A percentile compares a stretch with the other conserved stretches of the same genome.
Evolutionary conservation across 2,329 filamentous ascomycete species (phyloP).

Genomic region (Chaetothyriales sp.): DNA sequence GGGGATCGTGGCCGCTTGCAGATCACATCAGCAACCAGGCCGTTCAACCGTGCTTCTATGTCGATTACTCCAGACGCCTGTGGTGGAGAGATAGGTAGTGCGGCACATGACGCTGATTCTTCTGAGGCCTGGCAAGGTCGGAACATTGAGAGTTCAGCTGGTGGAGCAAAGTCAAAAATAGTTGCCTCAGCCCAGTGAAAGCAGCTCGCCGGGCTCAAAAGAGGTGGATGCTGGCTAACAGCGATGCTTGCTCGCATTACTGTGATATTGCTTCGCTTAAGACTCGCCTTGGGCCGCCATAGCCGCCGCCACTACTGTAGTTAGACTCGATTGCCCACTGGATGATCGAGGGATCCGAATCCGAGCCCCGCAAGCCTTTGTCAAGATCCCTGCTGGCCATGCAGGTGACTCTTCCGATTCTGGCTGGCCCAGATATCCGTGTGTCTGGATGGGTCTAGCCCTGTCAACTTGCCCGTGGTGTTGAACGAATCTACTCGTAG

Average conservation of each 20-base stretch:
- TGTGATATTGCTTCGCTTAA: background rate
- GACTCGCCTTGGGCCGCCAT: background rate
- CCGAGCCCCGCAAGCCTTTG: background rate
- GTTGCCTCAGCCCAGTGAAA: background rate
- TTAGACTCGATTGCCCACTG: background rate
- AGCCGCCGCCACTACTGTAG: no score
- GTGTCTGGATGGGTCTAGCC: background rate
- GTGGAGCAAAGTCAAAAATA: background rate
- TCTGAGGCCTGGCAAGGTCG: background rate
- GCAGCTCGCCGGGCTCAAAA: background rate
- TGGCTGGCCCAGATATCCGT: background rate
- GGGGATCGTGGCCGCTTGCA: background rate
- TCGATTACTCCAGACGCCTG: background rate
- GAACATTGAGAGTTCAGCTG: background rate
- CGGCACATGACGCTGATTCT: background rate
- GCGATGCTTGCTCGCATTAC: background rate
- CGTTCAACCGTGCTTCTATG: background rate
- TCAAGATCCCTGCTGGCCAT: background rate
- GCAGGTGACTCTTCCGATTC: background rate
- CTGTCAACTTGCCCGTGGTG: background rate
- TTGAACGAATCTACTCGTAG: background rate
- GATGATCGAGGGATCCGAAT: background rate
- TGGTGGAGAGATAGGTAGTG: background rate
- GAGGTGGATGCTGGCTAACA: background rate
- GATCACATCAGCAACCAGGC: background rate